Percentiles rank a stretch among this genome's conserved stretches.
Conservation (phyloP, 306 rosid species). For the Vigna reflexopilosa region DNA sequence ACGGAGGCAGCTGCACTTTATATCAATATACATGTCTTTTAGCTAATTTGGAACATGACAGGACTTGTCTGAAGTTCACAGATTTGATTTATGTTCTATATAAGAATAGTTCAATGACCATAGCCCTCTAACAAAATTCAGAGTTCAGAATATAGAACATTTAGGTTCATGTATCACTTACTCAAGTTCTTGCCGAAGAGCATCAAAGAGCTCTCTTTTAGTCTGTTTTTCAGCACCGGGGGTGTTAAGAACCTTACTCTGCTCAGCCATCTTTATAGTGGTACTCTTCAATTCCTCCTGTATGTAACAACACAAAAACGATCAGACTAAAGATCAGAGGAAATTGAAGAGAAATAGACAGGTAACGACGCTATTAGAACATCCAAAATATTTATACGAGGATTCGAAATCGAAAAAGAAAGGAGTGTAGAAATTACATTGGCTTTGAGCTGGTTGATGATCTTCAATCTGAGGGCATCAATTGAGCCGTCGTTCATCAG, state of each 20-base stretch:
- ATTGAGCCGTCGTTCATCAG: slow-evolving; percentile 95
- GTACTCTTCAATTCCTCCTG: slow-evolving; percentile 92
- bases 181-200: slow-evolving; percentile 90
- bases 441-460: slow-evolving; percentile 98
- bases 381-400: background rate
- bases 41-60: slow-evolving; percentile 10
- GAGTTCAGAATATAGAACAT: background rate
- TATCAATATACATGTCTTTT: background rate
- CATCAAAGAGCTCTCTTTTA: slow-evolving; percentile 90
- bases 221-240: slow-evolving; percentile 98
- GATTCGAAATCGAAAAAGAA: background rate
- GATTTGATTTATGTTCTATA: background rate
- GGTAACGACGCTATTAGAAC: background rate
- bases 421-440: slow-evolving; percentile 54
- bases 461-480: slow-evolving; percentile 90
- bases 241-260: slow-evolving; percentile 90
- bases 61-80: background rate
- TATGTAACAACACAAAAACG: slow-evolving; percentile 10
- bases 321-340: background rate
- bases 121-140: background rate
- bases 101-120: background rate
- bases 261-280: slow-evolving; percentile 93
- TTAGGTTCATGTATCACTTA: slow-evolving; percentile 44
- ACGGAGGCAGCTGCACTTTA: background rate
- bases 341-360: slow-evolving; percentile 7